phyloP scores from a whole-genome alignment of 352 stramenopile species.

The Phytopythium litorale region DNA sequence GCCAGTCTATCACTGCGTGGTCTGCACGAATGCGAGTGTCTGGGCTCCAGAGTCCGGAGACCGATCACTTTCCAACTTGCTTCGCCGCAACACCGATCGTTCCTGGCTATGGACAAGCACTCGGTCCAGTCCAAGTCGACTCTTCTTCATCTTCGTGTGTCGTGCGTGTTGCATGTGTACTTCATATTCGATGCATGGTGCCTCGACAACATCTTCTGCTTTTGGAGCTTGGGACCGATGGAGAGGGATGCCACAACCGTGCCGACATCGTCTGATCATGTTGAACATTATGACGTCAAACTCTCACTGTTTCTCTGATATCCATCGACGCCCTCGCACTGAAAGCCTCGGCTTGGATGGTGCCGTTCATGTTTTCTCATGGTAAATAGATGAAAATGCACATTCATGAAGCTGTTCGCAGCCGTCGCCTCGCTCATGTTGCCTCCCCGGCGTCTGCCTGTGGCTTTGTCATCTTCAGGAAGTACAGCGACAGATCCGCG shows the following conservation, averaged over 20 bases:
- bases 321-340: not conserved
- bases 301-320: not conserved
- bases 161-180: not conserved
- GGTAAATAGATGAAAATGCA: not conserved
- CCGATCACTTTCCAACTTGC: too few relatives aligned
- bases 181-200: not conserved
- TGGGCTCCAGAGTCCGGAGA: too few relatives aligned
- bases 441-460: not conserved
- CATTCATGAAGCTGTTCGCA: not conserved
- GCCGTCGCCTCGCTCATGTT: not conserved
- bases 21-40: too few relatives aligned
- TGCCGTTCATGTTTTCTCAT: not conserved
- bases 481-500: not conserved
- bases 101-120: too few relatives aligned
- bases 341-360: not conserved
- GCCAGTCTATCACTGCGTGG: too few relatives aligned
- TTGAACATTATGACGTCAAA: slow-evolving; percentile 29
- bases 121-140: too few relatives aligned
- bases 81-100: too few relatives aligned
- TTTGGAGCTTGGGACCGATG: not conserved
- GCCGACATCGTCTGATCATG: slow-evolving; percentile 34
- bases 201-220: too few relatives aligned
- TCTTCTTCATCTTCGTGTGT: not conserved
- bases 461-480: not conserved
- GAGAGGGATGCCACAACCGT: slow-evolving; percentile 7